Conservation (phyloP, 768 basidiomycete genomes). For the Mycena pura region DNA sequence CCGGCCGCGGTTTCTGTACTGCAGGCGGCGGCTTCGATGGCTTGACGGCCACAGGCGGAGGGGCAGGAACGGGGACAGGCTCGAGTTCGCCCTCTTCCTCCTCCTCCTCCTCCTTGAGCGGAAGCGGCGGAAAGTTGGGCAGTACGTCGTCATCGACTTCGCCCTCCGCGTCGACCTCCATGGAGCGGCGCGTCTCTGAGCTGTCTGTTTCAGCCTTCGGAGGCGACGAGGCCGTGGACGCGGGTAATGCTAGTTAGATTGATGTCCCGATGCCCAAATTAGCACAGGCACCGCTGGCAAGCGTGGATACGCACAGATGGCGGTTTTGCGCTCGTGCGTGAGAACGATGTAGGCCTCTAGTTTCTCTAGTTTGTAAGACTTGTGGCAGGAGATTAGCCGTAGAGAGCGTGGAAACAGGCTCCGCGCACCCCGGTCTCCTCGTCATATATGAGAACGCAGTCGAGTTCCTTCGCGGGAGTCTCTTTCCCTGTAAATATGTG, state of each 20-base stretch:
- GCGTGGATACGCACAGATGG: slow-evolving; percentile 18
- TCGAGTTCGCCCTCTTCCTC: slow-evolving; percentile 43
- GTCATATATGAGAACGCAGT: slow-evolving; percentile 84
- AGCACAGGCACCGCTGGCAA: slow-evolving; percentile 7
- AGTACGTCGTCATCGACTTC: slow-evolving; percentile 52
- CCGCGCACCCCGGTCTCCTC: slow-evolving; percentile 69
- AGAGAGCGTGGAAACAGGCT: background rate
- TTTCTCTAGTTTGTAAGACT: slow-evolving; percentile 80
- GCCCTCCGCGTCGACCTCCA: slow-evolving; percentile 38
- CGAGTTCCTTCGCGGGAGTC: slow-evolving; percentile 66
- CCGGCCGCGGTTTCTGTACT: slow-evolving; percentile 33
- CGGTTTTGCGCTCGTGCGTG: slow-evolving; percentile 54
- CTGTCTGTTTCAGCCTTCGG: slow-evolving; percentile 24
- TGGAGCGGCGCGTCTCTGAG: slow-evolving; percentile 23
- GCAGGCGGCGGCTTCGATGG: slow-evolving; percentile 30
- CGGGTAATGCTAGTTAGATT: slow-evolving; percentile 28
- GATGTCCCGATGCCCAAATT: background rate
- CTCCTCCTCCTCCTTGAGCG: slow-evolving; percentile 46
- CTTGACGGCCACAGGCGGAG: slow-evolving; percentile 34
- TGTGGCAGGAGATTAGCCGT: slow-evolving; percentile 20
- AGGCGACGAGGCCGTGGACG: slow-evolving; percentile 32
- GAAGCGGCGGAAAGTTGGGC: slow-evolving; percentile 35
- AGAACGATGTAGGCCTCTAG: slow-evolving; percentile 70
- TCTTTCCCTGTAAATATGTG: slow-evolving; percentile 67
- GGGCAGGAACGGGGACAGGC: slow-evolving; percentile 31